Evolutionary conservation across 1,284 basidiomycete genomes (phyloP).

Genomic region (Coniophora puteana): DNA sequence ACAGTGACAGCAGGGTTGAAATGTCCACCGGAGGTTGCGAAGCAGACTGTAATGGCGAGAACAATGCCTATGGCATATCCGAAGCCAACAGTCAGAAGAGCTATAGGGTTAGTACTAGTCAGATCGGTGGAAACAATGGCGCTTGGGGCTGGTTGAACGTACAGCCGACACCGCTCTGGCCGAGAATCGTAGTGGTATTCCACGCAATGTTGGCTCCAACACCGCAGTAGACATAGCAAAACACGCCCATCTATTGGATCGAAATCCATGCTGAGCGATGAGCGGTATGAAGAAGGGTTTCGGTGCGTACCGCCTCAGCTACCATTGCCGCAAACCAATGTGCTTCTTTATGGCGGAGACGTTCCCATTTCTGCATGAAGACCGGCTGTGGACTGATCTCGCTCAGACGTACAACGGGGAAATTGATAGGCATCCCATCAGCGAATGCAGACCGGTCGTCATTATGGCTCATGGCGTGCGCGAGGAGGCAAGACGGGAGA

Average conservation of each 20-base stretch:
- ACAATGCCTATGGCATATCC: conserved; percentile 63
- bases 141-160: too few species aligned
- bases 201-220: conserved; percentile 56
- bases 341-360: conserved; percentile 40
- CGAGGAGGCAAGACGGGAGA: too few species aligned
- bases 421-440: too few species aligned
- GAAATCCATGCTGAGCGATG: too few species aligned
- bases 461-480: too few species aligned
- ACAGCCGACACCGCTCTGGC: conserved; percentile 46
- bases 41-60: conserved; percentile 52
- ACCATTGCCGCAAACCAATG: conserved; percentile 56
- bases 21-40: conserved; percentile 58
- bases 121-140: too few species aligned
- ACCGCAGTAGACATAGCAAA: conserved; percentile 55
- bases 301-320: conserved; percentile 51
- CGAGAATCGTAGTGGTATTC: conserved; percentile 46
- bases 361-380: conserved; percentile 50
- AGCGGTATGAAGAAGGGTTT: background rate
- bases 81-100: conserved; percentile 57
- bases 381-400: conserved; percentile 38
- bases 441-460: too few species aligned
- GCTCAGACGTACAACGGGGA: conserved; percentile 38
- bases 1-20: conserved; percentile 64
- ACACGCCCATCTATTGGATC: conserved; percentile 38
- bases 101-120: conserved; percentile 38